Conservation (phyloP, 345 rosid species). For the Corchorus capsularis region DNA sequence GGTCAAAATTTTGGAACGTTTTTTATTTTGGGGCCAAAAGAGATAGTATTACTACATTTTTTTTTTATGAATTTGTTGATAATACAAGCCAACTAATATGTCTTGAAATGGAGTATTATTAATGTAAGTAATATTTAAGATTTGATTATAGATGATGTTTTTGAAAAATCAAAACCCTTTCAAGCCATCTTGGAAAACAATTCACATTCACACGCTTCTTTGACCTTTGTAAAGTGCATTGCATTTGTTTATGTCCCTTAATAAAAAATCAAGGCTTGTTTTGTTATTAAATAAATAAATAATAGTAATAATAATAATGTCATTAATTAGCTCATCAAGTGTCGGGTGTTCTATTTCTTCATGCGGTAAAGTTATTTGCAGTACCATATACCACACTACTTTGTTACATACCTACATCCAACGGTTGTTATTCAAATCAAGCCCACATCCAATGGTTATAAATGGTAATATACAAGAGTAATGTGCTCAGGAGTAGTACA, state of each 20-base stretch:
- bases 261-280: neutral
- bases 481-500: too few relatives aligned
- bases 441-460: too few relatives aligned
- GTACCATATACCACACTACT: too few relatives aligned
- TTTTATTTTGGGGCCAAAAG: neutral
- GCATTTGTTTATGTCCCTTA: neutral
- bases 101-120: neutral
- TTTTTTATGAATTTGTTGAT: neutral
- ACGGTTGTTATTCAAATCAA: too few relatives aligned
- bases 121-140: neutral
- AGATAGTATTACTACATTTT: neutral
- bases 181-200: neutral
- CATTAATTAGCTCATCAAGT: too few relatives aligned
- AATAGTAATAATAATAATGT: neutral
- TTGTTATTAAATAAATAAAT: neutral
- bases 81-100: neutral
- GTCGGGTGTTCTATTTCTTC: too few relatives aligned
- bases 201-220: neutral
- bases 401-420: too few relatives aligned
- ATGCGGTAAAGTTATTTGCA: too few relatives aligned
- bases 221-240: neutral
- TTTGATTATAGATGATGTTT: neutral
- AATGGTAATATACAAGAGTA: too few relatives aligned
- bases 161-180: conserved; percentile 11
- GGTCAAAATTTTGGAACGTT: neutral